phyloP scores from a whole-genome alignment of 495 filamentous ascomycete species.

The Aspergillus steynii region DNA sequence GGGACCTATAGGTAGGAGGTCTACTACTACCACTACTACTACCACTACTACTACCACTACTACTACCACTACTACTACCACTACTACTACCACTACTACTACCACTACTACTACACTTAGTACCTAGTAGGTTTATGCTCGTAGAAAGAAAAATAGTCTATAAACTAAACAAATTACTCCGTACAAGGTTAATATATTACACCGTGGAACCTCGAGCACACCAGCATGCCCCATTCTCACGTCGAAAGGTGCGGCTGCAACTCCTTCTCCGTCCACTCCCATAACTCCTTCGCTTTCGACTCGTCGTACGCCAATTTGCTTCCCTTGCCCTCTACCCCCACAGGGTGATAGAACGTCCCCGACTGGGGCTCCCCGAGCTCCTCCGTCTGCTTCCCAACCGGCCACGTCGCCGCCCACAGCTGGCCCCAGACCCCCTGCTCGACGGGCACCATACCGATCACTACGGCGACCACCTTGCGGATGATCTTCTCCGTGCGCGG shows the following conservation, averaged over 20 bases:
- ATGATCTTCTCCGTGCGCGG: not conserved
- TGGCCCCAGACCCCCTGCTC: constrained; percentile 23
- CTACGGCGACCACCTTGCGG: not conserved
- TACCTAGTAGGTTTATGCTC: no score
- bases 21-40: no score
- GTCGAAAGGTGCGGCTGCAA: constrained; percentile 2
- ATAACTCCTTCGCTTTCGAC: constrained; percentile 42
- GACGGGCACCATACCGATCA: not conserved
- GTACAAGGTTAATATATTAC: no score
- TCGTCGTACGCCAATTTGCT: constrained; percentile 27
- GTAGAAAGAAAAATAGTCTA: no score
- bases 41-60: no score
- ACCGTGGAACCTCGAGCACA: no score
- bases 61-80: no score
- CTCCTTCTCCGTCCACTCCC: constrained; percentile 48
- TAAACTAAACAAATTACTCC: no score
- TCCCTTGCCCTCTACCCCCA: constrained; percentile 34
- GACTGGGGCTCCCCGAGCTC: constrained; percentile 23
- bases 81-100: no score
- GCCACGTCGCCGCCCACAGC: constrained; percentile 48
- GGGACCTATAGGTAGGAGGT: no score
- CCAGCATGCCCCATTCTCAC: not conserved
- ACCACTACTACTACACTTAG: no score
- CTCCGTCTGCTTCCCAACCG: not conserved
- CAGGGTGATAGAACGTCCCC: constrained; percentile 48